Evolutionary conservation across 345 rosid species (phyloP), one percentile per base, ranked within the genome.

Genomic region (Laguncularia racemosa): DNA sequence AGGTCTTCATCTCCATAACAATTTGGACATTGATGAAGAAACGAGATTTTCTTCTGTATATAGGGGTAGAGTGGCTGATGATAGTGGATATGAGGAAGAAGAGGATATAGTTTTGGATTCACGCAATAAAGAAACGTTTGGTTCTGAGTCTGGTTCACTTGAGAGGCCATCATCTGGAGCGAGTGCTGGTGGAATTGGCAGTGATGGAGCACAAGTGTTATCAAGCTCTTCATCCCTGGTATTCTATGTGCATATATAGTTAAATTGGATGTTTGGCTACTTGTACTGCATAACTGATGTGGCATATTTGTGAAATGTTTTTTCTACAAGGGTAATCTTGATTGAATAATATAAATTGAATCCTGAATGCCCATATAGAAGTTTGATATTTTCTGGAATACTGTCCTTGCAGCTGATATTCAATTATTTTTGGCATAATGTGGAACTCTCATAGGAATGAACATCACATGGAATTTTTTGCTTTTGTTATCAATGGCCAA

Each of bases 31-130:
- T 46, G 99, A 95, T 48, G 97, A 90, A 69, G 97, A 95, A 77
- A 73, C 86, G 53, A 80, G 88, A 65, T 95, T 67, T 68, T 88
- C 97, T 28, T 80, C 99, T 14, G 99, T 95, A 60, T 64, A 49
- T 59, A 73, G 84, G 72, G 83, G 79, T 64, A 56, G 56, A 54
- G 67, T 57, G 53, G 51, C 76, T 48, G 99, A 85, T 65, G 95
- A 87, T 69, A 74, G 96, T 76, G 97, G 96, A 50, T 80, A 72
- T 64, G 82, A 77, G 20, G 95, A 85, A 69, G 79, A 78, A 16
- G 88, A 85, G 57, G 84, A 88, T 47, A 75, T 75, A 55, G 19
- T 76, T 61, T 70, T 82, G 72, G 87, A 89, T 73, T 68, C 79
- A 20, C 63, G 55, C 56, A 90, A 85, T 58, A 50, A 40, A 63